Evolutionary conservation across 192 early-diverging fungal species (phyloP), one percentile per base, ranked within the genome.

Genomic region (Coemansia sp.): DNA sequence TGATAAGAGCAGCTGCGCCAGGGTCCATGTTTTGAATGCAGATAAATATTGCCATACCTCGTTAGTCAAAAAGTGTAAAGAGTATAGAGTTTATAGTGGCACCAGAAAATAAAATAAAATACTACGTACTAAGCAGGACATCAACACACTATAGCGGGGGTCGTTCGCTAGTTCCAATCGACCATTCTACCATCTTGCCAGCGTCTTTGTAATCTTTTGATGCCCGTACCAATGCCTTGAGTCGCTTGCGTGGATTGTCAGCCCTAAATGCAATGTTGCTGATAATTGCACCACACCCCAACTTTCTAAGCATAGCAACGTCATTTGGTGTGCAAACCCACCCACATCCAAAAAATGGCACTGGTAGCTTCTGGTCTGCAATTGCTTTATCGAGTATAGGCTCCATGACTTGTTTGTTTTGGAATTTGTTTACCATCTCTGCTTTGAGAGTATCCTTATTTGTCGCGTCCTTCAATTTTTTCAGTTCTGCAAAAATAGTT

Each of bases 291-390:
- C 52, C 52, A 55, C 52, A 55, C 4, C 14, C 26, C 52, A 28
- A 1, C 14, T 55, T 55, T 14, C 28, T 55, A 28, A 30, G 26
- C 52, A 55, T 30, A 11, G 52, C 52, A 55, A 55, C 52, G 6
- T 55, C 52, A 16, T 55, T 55, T 30, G 52, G 52, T 2, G 52
- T 55, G 14, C 26, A 14, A 30, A 55, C 52, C 52, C 26, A 26
- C 52, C 52, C 52, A 30, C 26, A 55, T 30, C 26, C 52, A 28
- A 30, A 55, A 11, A 55, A 55, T 14, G 52, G 52, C 23, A 55
- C 52, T 2, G 52, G 52, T 55, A 55, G 26, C 52, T 55, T 30
- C 28, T 23, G 26, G 28, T 26, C 26, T 21, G 14, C 10, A 28
- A 55, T 30, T 4, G 52, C 52, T 23, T 11, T 30, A 10, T 55